Evolutionary conservation across 1,284 basidiomycete species (phyloP), one percentile per base, ranked within the genome.

Genomic region (Polyporus tsugae): DNA sequence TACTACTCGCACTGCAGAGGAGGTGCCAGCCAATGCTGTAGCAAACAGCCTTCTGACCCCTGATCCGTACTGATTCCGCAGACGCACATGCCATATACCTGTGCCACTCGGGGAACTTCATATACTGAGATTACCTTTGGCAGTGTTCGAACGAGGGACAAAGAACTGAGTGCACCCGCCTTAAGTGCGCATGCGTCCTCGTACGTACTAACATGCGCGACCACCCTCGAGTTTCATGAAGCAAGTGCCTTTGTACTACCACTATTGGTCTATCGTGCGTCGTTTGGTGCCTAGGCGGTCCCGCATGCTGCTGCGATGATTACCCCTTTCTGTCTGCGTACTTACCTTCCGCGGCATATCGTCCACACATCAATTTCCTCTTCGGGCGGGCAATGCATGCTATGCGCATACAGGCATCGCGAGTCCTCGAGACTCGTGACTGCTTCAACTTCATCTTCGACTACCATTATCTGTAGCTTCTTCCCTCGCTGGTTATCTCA

Each of bases 351-450:
- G 42, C 60, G 38, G 44, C 22, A 62, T 60, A 42, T 15, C 35
- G n/a, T 7, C 59, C 44, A 33, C 33, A 49, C n/a, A 49, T 62
- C 33, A 33, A 4, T 44, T 44, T 19, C 41, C 41, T 29, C 33
- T 61, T 35, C 60, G 6, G 10, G 46, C 22, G 22, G 22, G 22
- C 46, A 22, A 49, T 22, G 22, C 10, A 49, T 49, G n/a, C n/a
- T n/a, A 25, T 49, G 60, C 42, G 17, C 60, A 44, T 46, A 61
- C 60, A 33, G 33, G 10, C n/a, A 25, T 36, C 33, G 60, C 60
- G 60, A 41, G 41, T 44, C 41, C 44, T 38, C 22, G 29, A 25
- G 41, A 49, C 60, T 49, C 44, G 44, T 62, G 60, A 62, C 60
- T n/a, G 29, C 33, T 17, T 19, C 44, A 9, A 29, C 44, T 52